Evolutionary conservation across 1,284 basidiomycete genomes (phyloP).

Genomic region (Abortiporus biennis): DNA sequence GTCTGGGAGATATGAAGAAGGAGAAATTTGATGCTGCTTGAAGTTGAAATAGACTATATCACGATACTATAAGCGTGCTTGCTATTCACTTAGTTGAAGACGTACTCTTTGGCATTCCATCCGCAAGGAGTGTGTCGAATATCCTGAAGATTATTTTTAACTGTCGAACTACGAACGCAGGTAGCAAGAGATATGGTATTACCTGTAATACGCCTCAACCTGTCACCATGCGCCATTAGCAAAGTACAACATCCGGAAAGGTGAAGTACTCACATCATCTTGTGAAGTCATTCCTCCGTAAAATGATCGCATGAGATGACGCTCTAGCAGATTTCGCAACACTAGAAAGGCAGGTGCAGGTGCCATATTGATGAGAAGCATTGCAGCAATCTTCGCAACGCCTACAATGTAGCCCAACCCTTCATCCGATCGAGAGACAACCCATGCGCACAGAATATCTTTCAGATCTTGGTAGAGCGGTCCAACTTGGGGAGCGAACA

Average conservation of each 20-base stretch:
- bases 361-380: constrained; percentile 87
- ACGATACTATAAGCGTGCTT: no score
- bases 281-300: constrained; percentile 64
- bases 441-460: constrained; percentile 88
- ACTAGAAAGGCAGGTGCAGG: constrained; percentile 77
- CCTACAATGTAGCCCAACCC: constrained; percentile 73
- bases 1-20: constrained; percentile 67
- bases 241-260: not conserved
- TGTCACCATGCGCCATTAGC: constrained; percentile 22
- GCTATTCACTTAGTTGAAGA: constrained; percentile 1
- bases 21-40: constrained; percentile 85
- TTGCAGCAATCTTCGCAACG: constrained; percentile 75
- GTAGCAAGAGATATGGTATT: constrained; percentile 1
- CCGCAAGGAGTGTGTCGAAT: constrained; percentile 87
- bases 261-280: constrained; percentile 74
- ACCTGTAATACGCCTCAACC: constrained; percentile 78
- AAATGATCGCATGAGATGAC: constrained; percentile 83
- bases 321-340: constrained; percentile 84
- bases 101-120: constrained; percentile 91
- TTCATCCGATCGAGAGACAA: constrained; percentile 86
- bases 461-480: constrained; percentile 85
- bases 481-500: constrained; percentile 75
- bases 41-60: constrained; percentile 89
- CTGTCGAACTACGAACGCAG: no score
- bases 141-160: constrained; percentile 68